Evolutionary conservation across 495 filamentous ascomycete species (phyloP), one percentile per base, ranked within the genome.

Genomic region (Neurospora tetrasperma): DNA sequence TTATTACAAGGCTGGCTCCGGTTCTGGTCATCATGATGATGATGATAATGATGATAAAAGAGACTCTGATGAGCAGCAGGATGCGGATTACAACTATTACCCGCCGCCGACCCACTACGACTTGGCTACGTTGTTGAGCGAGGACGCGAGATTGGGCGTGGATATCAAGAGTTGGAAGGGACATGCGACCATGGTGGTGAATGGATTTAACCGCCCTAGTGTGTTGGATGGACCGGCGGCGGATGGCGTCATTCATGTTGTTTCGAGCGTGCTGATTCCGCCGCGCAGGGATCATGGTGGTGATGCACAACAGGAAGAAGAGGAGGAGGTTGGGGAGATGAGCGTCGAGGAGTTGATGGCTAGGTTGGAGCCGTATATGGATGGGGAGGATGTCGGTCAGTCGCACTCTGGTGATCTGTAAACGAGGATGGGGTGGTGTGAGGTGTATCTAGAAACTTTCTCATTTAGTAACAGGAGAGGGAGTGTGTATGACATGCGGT

Each of bases 161-260:
- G 91, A 96, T 79, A 83, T 96, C 73, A 82, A 82, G n/a, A 83
- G 86, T 44, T 90, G 85, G 75, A 88, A 84, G 40, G 84, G 88
- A 23, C 88, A 88, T 71, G 85, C 91, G 69, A 84, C 73, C 12
- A 90, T 97, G 43, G 87, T 86, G 81, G 84, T 96, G 73, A 95
- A 96, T 80, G 92, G 89, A 20, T 89, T 87, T 71, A 80, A 82
- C 6, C 79, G 74, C 8, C 89, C 95, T 4, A 81, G 82, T 3
- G 79, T 91, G 23, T 80, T 88, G 77, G 92, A 97, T 80, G 90
- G 86, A 10, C 76, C 93, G 59, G 90, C 89, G 1, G 83, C 79
- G 40, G 90, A 96, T 81, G 94, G 94, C 43, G 91, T 92, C 41
- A 83, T 95, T 41, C 94, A 97, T 74, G 89, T 93, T 48, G 81